phyloP scores from a whole-genome alignment of 2,329 filamentous ascomycete species.

The Diatrype stigma region DNA sequence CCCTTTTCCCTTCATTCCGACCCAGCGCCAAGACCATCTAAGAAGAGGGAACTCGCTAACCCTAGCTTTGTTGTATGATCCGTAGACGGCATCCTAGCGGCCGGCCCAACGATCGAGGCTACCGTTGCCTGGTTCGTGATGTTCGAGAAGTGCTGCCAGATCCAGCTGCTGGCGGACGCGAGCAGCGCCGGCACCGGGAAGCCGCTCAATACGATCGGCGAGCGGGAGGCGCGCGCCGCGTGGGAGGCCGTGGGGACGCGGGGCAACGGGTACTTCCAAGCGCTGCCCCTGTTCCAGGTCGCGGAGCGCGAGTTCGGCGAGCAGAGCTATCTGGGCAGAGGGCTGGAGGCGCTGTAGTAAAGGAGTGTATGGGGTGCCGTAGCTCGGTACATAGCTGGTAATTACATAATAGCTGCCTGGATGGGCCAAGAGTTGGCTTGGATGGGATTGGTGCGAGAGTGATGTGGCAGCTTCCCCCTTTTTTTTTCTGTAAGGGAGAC shows the following conservation, averaged over 20 bases:
- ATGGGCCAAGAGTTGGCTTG: too few species aligned
- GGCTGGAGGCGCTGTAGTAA: not conserved
- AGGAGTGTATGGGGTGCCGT: too few species aligned
- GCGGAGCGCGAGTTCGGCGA: constrained; percentile 20
- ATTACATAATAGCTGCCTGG: too few species aligned
- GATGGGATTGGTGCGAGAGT: too few species aligned
- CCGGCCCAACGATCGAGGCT: constrained; percentile 45
- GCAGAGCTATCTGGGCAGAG: not conserved
- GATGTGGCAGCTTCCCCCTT: too few species aligned
- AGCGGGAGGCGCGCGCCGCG: constrained; percentile 65
- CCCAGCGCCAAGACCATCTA: too few species aligned
- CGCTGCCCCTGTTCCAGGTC: constrained; percentile 67
- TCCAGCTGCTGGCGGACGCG: constrained; percentile 51
- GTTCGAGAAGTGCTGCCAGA: constrained; percentile 45
- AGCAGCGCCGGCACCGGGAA: constrained; percentile 59
- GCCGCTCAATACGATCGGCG: constrained; percentile 61
- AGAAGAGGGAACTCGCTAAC: too few species aligned
- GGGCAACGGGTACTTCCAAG: constrained; percentile 64
- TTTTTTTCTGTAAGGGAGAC: too few species aligned
- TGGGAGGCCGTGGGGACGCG: constrained; percentile 60
- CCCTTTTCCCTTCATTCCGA: too few species aligned
- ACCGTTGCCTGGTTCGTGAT: constrained; percentile 52
- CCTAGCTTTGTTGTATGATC: too few species aligned
- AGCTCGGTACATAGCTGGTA: too few species aligned
- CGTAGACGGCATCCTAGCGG: constrained; percentile 45